Evolutionary conservation across 345 rosid species (phyloP), one percentile per base, ranked within the genome.

Genomic region (Euphorbia pulcherrima): DNA sequence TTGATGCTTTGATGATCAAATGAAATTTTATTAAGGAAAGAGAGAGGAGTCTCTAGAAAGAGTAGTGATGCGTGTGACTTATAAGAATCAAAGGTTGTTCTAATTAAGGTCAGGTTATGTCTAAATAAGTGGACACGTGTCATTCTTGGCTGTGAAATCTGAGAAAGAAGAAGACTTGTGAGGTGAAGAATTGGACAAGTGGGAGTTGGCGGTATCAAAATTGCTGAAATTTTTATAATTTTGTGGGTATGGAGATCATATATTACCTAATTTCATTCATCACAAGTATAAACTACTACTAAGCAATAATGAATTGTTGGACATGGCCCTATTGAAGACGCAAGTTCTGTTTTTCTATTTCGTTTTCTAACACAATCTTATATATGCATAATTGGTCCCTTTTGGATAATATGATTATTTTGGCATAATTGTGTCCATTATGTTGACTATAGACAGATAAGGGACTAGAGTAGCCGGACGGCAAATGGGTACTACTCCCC

Each of bases 151-250:
- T 6, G 27, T 21, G 67, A 44, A 63, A 68, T 40, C 70, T 55
- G 69, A 30, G 40, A 24, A 21, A 21, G 57, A 21, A 6, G 55
- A 24, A 8, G 26, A 27, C 16, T 23, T 62, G 24, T 73, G 77
- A 37, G 77, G 78, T 58, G 6, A 5, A 21, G 60, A 46, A 68
- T 35, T 30, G 17, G 68, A 69, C 80, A 77, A 23, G 47, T 65
- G 73, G 20, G 8, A 11, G 10, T 1, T 54, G 10, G 4, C 0
- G 39, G 48, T 54, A 24, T 14, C n/a, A 60, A 40, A 23, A 39
- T 23, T 20, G 30, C 9, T 26, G 35, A 26, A n/a, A 28, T 10
- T 1, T 12, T 26, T 57, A 8, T 14, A 12, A 44, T 10, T 58
- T 56, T 56, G 14, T 62, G 63, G 46, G 63, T 18, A n/a, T 40